Base-by-base conservation (phyloP, 192 early-diverging fungal species). In the Coemansia sp. region DNA sequence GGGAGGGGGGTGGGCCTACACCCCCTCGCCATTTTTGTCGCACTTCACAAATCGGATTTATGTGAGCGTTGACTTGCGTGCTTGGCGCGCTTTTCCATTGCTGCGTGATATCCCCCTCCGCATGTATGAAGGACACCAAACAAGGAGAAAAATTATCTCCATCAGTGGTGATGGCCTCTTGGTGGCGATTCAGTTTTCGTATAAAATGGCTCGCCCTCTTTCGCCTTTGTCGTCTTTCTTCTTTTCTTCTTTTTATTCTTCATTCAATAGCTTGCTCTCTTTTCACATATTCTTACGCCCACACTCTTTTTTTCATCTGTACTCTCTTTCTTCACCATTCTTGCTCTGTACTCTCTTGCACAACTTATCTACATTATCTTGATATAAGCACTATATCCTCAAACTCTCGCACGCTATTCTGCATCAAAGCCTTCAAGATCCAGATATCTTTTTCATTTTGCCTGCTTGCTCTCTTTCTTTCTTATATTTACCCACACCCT, bases 221-320 rank as follows among this genome's bases (percentile, higher is more conserved):
- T 52, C 36, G 48, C 47, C 75, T 74, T 55, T 55, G 52, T 55
- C 33, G 11, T 18, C 10, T 64, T 33, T 42, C 50, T 25, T 66
- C 58, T 66, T 23, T 35, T 74, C 31, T 69, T 66, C 14, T 64
- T 36, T 74, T 16, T 48, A 26, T 13, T 25, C n/a, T 65, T 42
- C 21, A 20, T 56, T 25, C 72, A 37, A 61, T 59, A 11, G 39
- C 42, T 62, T 4, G 31, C 50, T 42, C 25, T 52, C 39, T 20
- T 72, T 48, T n/a, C 41, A 45, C 12, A 59, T 37, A 50, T 37
- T 45, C 42, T 45, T 43, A 23, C 47, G 18, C 33, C 18, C n/a
- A 7, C 45, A n/a, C n/a, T n/a, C n/a, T n/a, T n/a, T n/a, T n/a
- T 59, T 70, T 45, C 34, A 48, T 35, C 31, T 68, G 37, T 36